phyloP scores from a whole-genome alignment of 345 rosid genomes.

The Dimocarpus longan region DNA sequence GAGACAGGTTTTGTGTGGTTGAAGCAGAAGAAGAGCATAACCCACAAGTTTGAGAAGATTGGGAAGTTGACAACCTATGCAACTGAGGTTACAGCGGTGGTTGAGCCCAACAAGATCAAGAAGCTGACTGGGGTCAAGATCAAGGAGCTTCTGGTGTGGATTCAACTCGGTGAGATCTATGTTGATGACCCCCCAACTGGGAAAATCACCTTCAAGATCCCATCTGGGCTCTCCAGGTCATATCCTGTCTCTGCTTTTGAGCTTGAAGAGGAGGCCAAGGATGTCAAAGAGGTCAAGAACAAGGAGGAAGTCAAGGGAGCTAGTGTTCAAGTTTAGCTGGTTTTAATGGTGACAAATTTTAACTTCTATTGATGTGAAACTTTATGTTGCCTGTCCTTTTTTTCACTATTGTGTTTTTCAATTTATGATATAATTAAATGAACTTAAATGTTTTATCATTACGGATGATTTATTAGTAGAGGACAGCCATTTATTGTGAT shows the following conservation, averaged over 20 bases:
- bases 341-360: no score
- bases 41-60: constrained; percentile 81
- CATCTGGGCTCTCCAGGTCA: constrained; percentile 70
- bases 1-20: constrained; percentile 95
- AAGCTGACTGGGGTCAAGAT: constrained; percentile 95
- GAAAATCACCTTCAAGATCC: constrained; percentile 76
- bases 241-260: constrained; percentile 72
- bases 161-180: constrained; percentile 60
- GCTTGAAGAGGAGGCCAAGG: constrained; percentile 47
- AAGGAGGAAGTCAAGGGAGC: constrained; percentile 35
- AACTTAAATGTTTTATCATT: no score
- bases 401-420: no score
- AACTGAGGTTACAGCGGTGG: constrained; percentile 72
- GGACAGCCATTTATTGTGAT: no score
- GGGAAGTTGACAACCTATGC: constrained; percentile 64
- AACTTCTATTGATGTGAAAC: no score
- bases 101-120: constrained; percentile 70
- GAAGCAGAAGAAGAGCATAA: constrained; percentile 71
- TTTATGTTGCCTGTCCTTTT: no score
- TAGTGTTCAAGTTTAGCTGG: constrained; percentile 32
- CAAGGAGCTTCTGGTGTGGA: constrained; percentile 86
- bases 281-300: constrained; percentile 29
- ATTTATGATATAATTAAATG: no score
- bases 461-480: no score
- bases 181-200: constrained; percentile 51